A percentile compares a stretch with the other conserved stretches of the same genome.
Conservation (phyloP, 73 alveolate genomes). For the Paramecium tetraurelia region DNA sequence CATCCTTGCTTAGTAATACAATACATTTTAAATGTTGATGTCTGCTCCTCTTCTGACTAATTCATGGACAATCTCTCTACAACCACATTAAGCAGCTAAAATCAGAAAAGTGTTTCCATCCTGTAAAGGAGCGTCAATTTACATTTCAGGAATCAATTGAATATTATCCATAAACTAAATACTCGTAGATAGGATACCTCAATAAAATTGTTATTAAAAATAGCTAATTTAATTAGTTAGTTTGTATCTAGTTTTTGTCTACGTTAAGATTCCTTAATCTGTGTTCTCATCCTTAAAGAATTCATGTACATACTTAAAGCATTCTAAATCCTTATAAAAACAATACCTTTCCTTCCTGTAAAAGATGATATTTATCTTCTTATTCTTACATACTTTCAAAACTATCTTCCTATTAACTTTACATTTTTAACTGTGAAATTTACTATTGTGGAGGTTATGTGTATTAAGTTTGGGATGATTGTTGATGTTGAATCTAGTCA, state of each 20-base stretch:
- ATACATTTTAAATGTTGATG: constrained; percentile 47
- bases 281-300: constrained; percentile 41
- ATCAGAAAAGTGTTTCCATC: constrained; percentile 45
- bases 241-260: neutral
- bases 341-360: neutral
- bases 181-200: neutral
- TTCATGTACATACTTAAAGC: neutral
- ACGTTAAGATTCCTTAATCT: neutral
- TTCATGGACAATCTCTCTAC: constrained; percentile 46
- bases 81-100: constrained; percentile 46
- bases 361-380: neutral
- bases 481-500: neutral
- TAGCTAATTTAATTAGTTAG: neutral
- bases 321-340: neutral
- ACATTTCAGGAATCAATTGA: neutral
- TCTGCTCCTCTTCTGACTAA: constrained; percentile 50
- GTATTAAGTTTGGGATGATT: neutral
- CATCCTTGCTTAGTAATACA: constrained; percentile 26
- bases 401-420: neutral
- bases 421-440: neutral
- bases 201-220: neutral
- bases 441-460: neutral
- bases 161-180: neutral
- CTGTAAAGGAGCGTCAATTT: neutral
- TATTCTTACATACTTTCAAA: neutral